phyloP scores from a whole-genome alignment of 768 basidiomycete genomes.

The Suillus tomentosus region DNA sequence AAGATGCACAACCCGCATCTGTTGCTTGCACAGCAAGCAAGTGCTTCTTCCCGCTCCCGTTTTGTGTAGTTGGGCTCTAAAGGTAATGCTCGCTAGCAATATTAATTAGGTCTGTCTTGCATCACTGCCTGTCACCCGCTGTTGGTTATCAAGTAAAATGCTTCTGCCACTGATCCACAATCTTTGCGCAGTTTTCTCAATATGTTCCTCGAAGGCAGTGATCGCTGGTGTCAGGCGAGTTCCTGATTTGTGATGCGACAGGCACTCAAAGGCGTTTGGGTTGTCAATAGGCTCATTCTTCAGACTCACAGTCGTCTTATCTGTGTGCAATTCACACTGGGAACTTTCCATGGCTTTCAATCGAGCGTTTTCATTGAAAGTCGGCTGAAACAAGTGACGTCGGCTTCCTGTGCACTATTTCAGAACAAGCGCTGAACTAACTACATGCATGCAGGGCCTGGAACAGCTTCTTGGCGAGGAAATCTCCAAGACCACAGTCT shows the following conservation, averaged over 20 bases:
- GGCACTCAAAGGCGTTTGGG: background rate
- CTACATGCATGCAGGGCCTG: background rate
- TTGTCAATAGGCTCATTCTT: background rate
- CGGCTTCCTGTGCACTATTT: background rate
- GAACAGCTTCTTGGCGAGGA: background rate
- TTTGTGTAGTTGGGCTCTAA: background rate
- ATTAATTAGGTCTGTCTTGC: background rate
- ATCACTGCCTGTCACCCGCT: background rate
- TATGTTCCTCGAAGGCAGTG: slow-evolving; percentile 1
- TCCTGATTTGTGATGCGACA: background rate
- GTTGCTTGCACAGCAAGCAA: background rate
- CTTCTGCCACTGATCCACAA: background rate
- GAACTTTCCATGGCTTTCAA: background rate
- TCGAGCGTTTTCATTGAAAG: background rate
- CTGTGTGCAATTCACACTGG: background rate
- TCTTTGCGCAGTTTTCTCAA: background rate
- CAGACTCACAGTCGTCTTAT: background rate
- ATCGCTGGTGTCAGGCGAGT: background rate
- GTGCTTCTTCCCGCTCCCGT: background rate
- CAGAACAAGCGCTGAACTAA: background rate
- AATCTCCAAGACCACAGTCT: background rate
- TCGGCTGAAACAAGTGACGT: background rate
- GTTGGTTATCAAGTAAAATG: background rate
- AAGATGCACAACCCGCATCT: no score
- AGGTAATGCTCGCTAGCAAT: background rate